Percentiles rank a stretch among this genome's conserved stretches.
phyloP scores from a whole-genome alignment of 257 asterid species.

The Eustoma russellianum region DNA sequence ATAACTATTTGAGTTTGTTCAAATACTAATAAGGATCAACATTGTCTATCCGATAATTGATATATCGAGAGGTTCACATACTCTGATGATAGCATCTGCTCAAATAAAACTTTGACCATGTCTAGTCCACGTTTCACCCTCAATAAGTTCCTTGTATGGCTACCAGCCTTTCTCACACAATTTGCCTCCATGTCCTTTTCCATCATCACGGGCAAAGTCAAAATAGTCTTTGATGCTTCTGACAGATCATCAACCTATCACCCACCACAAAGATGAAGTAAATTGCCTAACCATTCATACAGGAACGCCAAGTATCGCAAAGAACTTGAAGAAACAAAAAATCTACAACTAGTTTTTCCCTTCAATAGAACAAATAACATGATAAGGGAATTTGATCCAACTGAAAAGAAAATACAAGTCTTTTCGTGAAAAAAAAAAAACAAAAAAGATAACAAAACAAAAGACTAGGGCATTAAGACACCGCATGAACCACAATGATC shows the following conservation, averaged over 20 bases:
- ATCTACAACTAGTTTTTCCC: no score
- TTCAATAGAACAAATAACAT: neutral
- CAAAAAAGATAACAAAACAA: no score
- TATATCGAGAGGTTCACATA: slow-evolving; percentile 21
- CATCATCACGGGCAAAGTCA: slow-evolving; percentile 56
- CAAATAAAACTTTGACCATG: slow-evolving; percentile 86
- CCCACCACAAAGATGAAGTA: slow-evolving; percentile 8
- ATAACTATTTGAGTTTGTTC: no score
- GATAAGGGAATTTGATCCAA: no score
- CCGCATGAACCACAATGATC: no score
- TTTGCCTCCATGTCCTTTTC: slow-evolving; percentile 58
- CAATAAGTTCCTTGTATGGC: slow-evolving; percentile 85
- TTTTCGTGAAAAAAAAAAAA: no score
- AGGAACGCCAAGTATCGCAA: no score
- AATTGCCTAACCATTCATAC: neutral
- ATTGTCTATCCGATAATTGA: no score
- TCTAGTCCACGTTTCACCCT: slow-evolving; percentile 93
- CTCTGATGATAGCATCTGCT: slow-evolving; percentile 65
- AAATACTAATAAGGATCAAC: no score
- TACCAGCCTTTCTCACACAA: slow-evolving; percentile 67
- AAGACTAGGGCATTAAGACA: no score
- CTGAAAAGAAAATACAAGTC: no score
- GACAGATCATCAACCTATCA: slow-evolving; percentile 66
- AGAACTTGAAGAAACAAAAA: neutral
- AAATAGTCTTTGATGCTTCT: slow-evolving; percentile 61